phyloP scores from a whole-genome alignment of 495 filamentous ascomycete genomes.

The Xylaria bambusicola region DNA sequence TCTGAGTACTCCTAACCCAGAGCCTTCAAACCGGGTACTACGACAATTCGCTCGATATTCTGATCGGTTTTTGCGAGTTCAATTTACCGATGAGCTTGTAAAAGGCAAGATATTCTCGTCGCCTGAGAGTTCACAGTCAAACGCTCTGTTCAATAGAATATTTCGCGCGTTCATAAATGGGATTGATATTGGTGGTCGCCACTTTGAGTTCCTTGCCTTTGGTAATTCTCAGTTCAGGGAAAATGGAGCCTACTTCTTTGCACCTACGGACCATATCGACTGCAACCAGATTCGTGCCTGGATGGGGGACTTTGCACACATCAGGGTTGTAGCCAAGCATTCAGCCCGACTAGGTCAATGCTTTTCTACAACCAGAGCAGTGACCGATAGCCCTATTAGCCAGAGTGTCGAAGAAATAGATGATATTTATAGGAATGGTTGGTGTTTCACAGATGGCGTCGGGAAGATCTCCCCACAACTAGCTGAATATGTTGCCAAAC shows the following conservation, averaged over 20 bases:
- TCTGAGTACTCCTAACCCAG: conserved; percentile 73
- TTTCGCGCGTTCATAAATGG: conserved; percentile 72
- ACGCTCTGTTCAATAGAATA: conserved; percentile 75
- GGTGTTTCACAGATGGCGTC: conserved; percentile 87
- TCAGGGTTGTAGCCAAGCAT: conserved; percentile 78
- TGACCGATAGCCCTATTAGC: conserved; percentile 33
- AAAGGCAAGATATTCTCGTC: conserved; percentile 50
- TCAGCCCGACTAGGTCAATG: conserved; percentile 89
- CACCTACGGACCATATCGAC: conserved; percentile 58
- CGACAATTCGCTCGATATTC: conserved; percentile 64
- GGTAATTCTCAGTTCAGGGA: conserved; percentile 96
- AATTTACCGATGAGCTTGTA: conserved; percentile 78
- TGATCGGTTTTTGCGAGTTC: conserved; percentile 89
- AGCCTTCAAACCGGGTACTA: conserved; percentile 86
- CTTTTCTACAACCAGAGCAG: conserved; percentile 85
- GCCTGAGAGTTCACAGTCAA: conserved; percentile 53
- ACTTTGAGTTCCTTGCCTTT: conserved; percentile 90
- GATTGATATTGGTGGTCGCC: conserved; percentile 76
- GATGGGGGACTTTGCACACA: conserved; percentile 87
- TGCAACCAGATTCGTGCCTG: conserved; percentile 77
- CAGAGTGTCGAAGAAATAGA: conserved; percentile 46
- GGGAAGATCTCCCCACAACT: conserved; percentile 85
- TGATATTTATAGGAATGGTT: conserved; percentile 68
- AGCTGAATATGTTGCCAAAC: conserved; percentile 65
- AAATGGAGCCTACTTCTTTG: conserved; percentile 89